phyloP scores from a whole-genome alignment of 73 alveolate genomes.

The Symbiodinium pilosum region DNA sequence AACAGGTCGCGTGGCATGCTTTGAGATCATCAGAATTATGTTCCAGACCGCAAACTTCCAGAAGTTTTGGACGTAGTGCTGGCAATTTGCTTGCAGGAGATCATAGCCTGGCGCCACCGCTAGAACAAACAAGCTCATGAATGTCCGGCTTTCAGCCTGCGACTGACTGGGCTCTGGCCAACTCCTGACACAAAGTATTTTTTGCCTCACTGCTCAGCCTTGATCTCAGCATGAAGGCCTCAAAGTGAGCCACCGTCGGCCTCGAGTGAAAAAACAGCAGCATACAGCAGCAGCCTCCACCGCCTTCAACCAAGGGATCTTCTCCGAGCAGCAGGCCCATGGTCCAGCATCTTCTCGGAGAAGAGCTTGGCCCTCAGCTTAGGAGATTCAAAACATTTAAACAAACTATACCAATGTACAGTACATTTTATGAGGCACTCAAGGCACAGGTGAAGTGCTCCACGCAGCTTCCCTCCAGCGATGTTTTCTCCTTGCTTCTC shows the following conservation, averaged over 20 bases:
- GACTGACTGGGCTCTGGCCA: slow-evolving; percentile 64
- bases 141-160: background rate
- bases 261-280: background rate
- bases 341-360: slow-evolving; percentile 12
- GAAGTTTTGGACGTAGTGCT: slow-evolving; percentile 83
- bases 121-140: background rate
- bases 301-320: no score
- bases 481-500: no score
- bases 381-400: background rate
- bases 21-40: no score
- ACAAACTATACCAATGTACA: no score
- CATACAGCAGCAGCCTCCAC: no score
- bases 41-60: slow-evolving; percentile 75
- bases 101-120: slow-evolving; percentile 44
- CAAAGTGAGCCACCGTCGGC: background rate
- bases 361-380: slow-evolving; percentile 51
- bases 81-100: slow-evolving; percentile 74
- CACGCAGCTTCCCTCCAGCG: no score
- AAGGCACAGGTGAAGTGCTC: no score
- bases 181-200: background rate
- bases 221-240: background rate
- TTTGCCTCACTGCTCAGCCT: background rate
- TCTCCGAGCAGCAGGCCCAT: slow-evolving; percentile 38
- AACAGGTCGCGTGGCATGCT: no score
- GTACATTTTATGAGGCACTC: no score